These are phyloP conservation scores for Ogataea wickerhamii DNA, from an alignment of 805 yeast species.

Conservation along the genomic window DNA sequence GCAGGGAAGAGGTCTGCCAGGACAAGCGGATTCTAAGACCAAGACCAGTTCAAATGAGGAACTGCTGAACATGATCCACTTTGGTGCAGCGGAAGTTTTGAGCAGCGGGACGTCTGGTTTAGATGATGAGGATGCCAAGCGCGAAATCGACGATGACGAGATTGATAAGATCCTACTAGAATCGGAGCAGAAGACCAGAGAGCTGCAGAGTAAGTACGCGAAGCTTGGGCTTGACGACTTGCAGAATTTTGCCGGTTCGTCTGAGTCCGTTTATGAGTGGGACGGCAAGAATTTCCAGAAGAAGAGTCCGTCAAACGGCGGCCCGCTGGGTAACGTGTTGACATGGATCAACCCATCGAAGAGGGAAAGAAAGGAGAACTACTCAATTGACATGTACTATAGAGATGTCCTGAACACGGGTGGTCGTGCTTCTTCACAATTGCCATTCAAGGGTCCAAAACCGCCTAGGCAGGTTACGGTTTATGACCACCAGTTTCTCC, in stretches of 20 bases:
- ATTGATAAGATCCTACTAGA: constrained; percentile 57
- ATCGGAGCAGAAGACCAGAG: constrained; percentile 62
- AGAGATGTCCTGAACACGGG: constrained; percentile 59
- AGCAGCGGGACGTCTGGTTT: constrained; percentile 23
- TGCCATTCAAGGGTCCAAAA: constrained; percentile 57
- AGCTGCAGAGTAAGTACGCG: constrained; percentile 59
- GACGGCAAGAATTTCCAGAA: constrained; percentile 79
- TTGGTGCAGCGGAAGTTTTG: constrained; percentile 71
- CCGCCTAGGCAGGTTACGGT: constrained; percentile 82
- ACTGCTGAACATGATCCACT: constrained; percentile 75
- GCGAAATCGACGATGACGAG: constrained; percentile 47
- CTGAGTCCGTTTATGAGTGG: constrained; percentile 76
- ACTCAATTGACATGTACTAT: constrained; percentile 77
- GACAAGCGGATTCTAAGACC: constrained; percentile 26
- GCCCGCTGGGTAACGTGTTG: constrained; percentile 37
- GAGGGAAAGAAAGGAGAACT: constrained; percentile 79
- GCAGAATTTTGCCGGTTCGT: constrained; percentile 60
- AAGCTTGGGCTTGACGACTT: constrained; percentile 71
- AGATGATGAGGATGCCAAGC: constrained; percentile 30
- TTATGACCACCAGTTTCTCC: constrained; percentile 89
- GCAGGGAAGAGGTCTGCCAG: constrained; percentile 45
- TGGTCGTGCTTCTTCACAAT: constrained; percentile 40
- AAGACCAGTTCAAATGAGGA: constrained; percentile 61
- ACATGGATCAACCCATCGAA: constrained; percentile 85
- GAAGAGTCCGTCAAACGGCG: constrained; percentile 43